These are phyloP conservation scores for maize (Zea mays) DNA, from an alignment of 176 grass and related monocot genomes.

Conservation along the genomic window Zm-B73-REFERENCE-NAM-5.0 NC_050098.1:174502501-174503000, in stretches of 20 bases:
- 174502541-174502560: slow-evolving; percentile 1
- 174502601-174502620: not conserved
- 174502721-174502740: slow-evolving; percentile 89
- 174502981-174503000: not conserved
- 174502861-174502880: slow-evolving; percentile 82
- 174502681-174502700: slow-evolving; percentile 53
- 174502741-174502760: not conserved
- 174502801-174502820: not conserved
- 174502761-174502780: not conserved
- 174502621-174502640: slow-evolving; percentile 3
- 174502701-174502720: slow-evolving; percentile 75
- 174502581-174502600: not conserved
- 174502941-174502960: slow-evolving; percentile 44
- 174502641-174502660: slow-evolving; percentile 24
- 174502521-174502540: slow-evolving; percentile 13
- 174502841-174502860: slow-evolving; percentile 77
- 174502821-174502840: slow-evolving; percentile 73
- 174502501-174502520: slow-evolving; percentile 51
- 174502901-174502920: slow-evolving; percentile 84
- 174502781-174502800: not conserved
- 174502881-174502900: slow-evolving; percentile 94
- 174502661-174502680: slow-evolving; percentile 44
- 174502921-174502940: slow-evolving; percentile 71
- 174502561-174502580: not conserved
- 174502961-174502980: slow-evolving; percentile 11